Percentiles rank a stretch among this genome's conserved stretches.
These are phyloP conservation scores for Colletotrichum tabaci DNA, from an alignment of 2,329 filamentous ascomycete species.

Conservation along the genomic window DNA sequence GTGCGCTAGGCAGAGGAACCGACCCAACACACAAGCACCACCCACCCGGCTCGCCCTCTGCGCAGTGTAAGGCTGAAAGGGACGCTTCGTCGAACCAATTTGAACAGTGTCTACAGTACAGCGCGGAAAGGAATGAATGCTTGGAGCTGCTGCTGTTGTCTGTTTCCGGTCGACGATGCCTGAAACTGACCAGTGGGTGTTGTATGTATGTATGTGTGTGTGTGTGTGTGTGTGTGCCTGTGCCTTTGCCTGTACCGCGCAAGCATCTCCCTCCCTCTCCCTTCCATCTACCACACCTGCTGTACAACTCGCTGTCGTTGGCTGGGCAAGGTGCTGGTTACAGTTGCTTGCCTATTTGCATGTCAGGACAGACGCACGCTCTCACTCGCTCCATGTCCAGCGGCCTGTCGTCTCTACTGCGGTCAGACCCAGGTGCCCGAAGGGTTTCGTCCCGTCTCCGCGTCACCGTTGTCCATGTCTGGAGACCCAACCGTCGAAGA, in stretches of 20 bases:
- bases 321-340: neutral
- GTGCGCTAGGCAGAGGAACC: slow-evolving; percentile 27
- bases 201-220: neutral
- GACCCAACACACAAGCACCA: neutral
- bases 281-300: neutral
- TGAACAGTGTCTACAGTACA: neutral
- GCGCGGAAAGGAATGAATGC: slow-evolving; percentile 16
- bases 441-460: slow-evolving; percentile 27
- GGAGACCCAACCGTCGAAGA: neutral
- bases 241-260: neutral
- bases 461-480: slow-evolving; percentile 18
- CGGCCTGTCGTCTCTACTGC: slow-evolving; percentile 2
- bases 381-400: neutral
- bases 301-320: neutral
- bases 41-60: slow-evolving; percentile 33
- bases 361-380: neutral
- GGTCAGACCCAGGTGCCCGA: slow-evolving; percentile 14
- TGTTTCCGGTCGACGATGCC: neutral
- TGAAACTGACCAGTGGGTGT: neutral
- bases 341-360: neutral
- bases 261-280: neutral
- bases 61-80: slow-evolving; percentile 41
- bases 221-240: neutral
- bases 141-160: neutral
- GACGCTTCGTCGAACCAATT: too few species aligned